Base-by-base conservation (phyloP, 164 flowering plant species). In the Nelumbo lutea region DNA sequence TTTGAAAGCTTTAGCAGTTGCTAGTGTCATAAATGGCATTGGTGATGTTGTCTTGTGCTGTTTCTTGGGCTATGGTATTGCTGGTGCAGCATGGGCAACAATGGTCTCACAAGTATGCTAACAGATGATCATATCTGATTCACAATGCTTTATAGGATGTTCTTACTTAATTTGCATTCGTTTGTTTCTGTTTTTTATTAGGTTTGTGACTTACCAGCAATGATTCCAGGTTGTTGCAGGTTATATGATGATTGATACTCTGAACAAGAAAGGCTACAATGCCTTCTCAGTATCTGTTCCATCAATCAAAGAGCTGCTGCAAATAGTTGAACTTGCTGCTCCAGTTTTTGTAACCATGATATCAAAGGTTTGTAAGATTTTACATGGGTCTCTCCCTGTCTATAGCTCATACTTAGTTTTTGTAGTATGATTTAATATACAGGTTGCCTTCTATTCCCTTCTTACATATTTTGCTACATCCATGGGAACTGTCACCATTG, bases 41-140 rank as follows among this genome's bases (percentile, higher is more conserved):
- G 98, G 98, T 68, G 90, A 90, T 78, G 68, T 93, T 71, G 77
- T 87, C 62, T 68, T 93, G 14, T 96, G 99, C 85, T 75, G 76
- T 61, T 79, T 83, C 76, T 66, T 93, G 59, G 90, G 89, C 59
- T 90, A 84, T 79, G 99, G 98, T 47, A 96, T 96, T 68, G 92
- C 95, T 74, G 99, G 98, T 42, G 99, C 99, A 68, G 97, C 99
- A 60, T 93, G 99, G 99, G 98, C 99, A 72, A 93, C 99, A 55
- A 88, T 87, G 90, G 90, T 72, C 5, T 93, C 99, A 68, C 99
- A 96, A 77, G 99, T 96, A 73, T 58, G 84, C 46, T 77, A 50
- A 71, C 13, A 50, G 15, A 27, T 27, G 27, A 27, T 27, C 27
- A 27, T 52, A 38, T 41, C 41, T 44, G 15, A 59, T 51, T 42